Evolutionary conservation across 78 protist species (phyloP), one percentile per base, ranked within the genome.

Genomic region (Polysphondylium violaceum): DNA sequence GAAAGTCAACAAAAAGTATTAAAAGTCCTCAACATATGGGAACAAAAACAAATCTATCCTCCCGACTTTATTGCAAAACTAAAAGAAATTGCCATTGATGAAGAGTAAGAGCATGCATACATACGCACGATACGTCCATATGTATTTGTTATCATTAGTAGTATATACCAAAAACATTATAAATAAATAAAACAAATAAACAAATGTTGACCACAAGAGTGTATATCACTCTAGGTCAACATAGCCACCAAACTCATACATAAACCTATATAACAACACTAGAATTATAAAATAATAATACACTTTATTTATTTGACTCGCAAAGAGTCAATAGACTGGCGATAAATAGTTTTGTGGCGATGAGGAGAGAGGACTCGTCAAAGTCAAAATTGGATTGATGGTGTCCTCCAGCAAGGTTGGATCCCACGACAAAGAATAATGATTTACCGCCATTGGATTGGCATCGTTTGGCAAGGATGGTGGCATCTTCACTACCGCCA

Each of bases 1-100:
- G 77, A 67, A 31, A 69, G 58, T 23, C 77, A 83, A 59, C 81
- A 83, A 21, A 83, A 83, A 40, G 91, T 83, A 40, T 25, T 69
- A 9, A 67, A 83, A 12, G 79, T 83, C 19, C 50, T 83, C 25
- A 38, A 35, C 14, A 63, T 55, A 31, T 83, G 91, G 91, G 75
- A 83, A 11, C 33, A 69, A 16, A 36, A 58, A 44, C 55, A 40
- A 11, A 68, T 83, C 9, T 83, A 83, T 83, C 71, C 78, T 11
- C 67, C 51, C 19, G 36, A 67, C 16, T 31, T 69, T 7, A 83
- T 83, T 40, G 91, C 67, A 17, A 51, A 44, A 17, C 31, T 83
- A 19, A 83, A 59, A 50, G 36, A 38, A 23, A 72, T 65, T 59
- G 71, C 67, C 5, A 67, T 59, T 12, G 71, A 63, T 58, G 72